Evolutionary conservation across 768 basidiomycete species (phyloP).

Genomic region (Phaeotremella skinneri): DNA sequence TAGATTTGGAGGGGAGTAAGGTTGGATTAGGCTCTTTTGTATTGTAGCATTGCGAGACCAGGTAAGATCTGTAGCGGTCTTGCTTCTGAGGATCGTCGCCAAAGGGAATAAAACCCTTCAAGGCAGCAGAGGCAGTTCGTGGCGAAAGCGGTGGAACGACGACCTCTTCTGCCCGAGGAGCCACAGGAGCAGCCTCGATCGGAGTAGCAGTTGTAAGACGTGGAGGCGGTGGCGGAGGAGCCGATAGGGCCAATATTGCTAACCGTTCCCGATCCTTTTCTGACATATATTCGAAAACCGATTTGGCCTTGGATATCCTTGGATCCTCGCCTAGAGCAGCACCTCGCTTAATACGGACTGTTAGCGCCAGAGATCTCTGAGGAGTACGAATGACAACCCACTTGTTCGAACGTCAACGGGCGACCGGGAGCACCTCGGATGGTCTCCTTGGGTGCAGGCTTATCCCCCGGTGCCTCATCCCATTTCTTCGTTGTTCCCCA

Average conservation of each 20-base stretch:
- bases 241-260: constrained; percentile 38
- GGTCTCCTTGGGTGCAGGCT: constrained; percentile 33
- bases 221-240: constrained; percentile 11
- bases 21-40: constrained; percentile 56
- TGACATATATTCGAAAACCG: constrained; percentile 92
- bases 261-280: constrained; percentile 86
- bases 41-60: constrained; percentile 65
- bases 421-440: constrained; percentile 54
- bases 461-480: constrained; percentile 34
- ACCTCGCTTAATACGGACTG: constrained; percentile 63
- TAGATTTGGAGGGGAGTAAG: constrained; percentile 61
- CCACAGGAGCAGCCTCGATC: constrained; percentile 26
- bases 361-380: constrained; percentile 3
- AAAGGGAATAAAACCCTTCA: constrained; percentile 88
- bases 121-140: constrained; percentile 77
- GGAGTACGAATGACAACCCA: constrained; percentile 52
- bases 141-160: constrained; percentile 67
- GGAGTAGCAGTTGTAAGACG: constrained; percentile 52
- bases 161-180: constrained; percentile 51
- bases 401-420: constrained; percentile 70
- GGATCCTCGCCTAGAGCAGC: constrained; percentile 77
- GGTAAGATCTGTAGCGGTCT: constrained; percentile 76
- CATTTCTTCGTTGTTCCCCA: constrained; percentile 58
- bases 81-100: constrained; percentile 67
- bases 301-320: constrained; percentile 55